These are phyloP conservation scores for Lachnellula suecica DNA, from an alignment of 2,329 filamentous ascomycete species.

Conservation along the genomic window DNA sequence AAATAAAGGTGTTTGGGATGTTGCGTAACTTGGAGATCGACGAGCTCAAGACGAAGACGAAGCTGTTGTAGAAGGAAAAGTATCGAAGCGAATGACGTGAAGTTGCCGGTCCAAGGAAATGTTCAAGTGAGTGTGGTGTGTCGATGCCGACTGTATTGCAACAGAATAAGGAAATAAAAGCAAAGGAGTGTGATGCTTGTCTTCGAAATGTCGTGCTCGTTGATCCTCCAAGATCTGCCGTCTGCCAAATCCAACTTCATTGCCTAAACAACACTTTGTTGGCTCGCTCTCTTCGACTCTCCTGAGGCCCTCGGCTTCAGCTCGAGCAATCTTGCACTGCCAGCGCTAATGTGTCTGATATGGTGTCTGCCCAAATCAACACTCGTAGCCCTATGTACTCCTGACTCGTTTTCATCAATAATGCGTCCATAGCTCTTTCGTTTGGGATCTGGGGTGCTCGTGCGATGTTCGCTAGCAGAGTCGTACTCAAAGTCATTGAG, in stretches of 20 bases:
- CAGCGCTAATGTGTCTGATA: slow-evolving; percentile 71
- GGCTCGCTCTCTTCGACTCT: slow-evolving; percentile 42
- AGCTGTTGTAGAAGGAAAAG: slow-evolving; percentile 31
- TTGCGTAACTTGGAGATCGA: background rate
- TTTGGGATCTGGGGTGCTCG: slow-evolving; percentile 35
- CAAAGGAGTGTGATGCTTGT: slow-evolving; percentile 34
- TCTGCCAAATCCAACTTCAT: slow-evolving; percentile 6
- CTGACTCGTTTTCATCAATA: slow-evolving; percentile 18
- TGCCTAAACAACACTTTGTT: slow-evolving; percentile 27
- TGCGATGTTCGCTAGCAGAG: slow-evolving; percentile 12
- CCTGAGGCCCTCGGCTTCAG: slow-evolving; percentile 56
- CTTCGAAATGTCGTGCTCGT: slow-evolving; percentile 21
- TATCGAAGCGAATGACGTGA: slow-evolving; percentile 29
- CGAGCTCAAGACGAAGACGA: slow-evolving; percentile 21
- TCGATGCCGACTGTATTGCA: slow-evolving; percentile 29
- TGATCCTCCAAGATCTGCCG: slow-evolving; percentile 5
- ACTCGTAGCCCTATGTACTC: slow-evolving; percentile 66
- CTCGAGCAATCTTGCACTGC: slow-evolving; percentile 73
- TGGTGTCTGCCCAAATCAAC: slow-evolving; percentile 63
- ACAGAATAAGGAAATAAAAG: slow-evolving; percentile 26
- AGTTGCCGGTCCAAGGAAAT: slow-evolving; percentile 23
- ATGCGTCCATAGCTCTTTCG: slow-evolving; percentile 19
- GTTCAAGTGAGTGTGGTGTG: slow-evolving; percentile 31
- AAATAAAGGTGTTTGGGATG: background rate
- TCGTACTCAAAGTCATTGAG: slow-evolving; percentile 30